Evolutionary conservation across 768 basidiomycete species (phyloP), one percentile per base, ranked within the genome.

Genomic region (Pleurotus ostreatus): DNA sequence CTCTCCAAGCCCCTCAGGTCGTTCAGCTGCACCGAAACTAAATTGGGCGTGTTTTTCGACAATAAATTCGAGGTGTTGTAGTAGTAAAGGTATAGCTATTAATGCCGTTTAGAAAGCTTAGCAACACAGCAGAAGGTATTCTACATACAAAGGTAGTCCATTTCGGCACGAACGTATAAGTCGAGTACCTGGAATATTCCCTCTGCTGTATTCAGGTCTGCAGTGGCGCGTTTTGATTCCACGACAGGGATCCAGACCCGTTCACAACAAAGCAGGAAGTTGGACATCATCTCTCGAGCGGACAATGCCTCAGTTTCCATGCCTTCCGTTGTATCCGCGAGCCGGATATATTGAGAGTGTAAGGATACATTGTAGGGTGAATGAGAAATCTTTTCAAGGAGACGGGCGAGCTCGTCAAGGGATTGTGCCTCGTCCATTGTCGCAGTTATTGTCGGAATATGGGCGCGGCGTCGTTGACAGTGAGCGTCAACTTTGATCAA

Each of bases 241-340:
- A 92, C 75, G 43, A 92, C 72, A 18, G 84, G 82, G n/a, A 85
- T 57, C 91, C 91, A 94, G 18, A 89, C 78, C 37, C 88, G 82
- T 56, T 88, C 84, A 30, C 81, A 80, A 8, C 79, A 84, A 5
- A 88, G 82, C 60, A 85, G 73, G 61, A 80, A 83, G 53, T 78
- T 78, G 3, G 82, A 70, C 65, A 85, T 74, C 79, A 88, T 85
- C 63, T 88, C 84, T 62, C 82, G 76, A 15, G 89, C 92, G 5
- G 76, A 74, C 34, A 75, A 65, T 16, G 81, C 68, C 60, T 92
- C 85, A 43, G 80, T 75, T 9, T 83, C 78, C 73, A 85, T 76
- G 55, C 78, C 82, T 16, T 80, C 74, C 13, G 82, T 60, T 20
- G 79, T 76, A 46, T 76, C 75, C 3, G 86, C 80, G 3, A 91